These are phyloP conservation scores for Leucoagaricus sp. DNA, from an alignment of 1,284 basidiomycete species.

Conservation along the genomic window DNA sequence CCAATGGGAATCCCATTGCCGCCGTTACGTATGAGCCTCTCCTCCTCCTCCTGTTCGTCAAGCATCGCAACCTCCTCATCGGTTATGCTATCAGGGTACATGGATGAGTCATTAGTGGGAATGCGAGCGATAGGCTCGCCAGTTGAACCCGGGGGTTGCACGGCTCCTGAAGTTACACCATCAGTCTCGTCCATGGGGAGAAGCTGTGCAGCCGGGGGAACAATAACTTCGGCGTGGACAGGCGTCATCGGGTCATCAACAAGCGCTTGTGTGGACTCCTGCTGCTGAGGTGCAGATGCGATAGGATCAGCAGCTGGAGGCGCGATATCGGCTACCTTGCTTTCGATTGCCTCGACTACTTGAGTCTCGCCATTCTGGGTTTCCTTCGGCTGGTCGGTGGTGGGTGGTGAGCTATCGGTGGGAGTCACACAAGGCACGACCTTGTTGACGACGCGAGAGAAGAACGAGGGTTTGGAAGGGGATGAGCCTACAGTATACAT, in stretches of 20 bases:
- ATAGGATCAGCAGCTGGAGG: neutral
- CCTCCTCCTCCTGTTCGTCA: slow-evolving; percentile 49
- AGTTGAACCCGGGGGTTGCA: slow-evolving; percentile 36
- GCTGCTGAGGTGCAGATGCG: neutral
- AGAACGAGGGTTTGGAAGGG: slow-evolving; percentile 33
- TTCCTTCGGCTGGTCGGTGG: slow-evolving; percentile 25
- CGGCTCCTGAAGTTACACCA: slow-evolving; percentile 53
- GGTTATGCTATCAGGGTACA: slow-evolving; percentile 45
- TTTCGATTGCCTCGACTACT: neutral
- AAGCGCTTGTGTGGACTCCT: slow-evolving; percentile 11
- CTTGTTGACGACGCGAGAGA: slow-evolving; percentile 37
- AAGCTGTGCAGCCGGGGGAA: slow-evolving; percentile 44
- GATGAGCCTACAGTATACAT: slow-evolving; percentile 26
- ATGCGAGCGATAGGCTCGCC: slow-evolving; percentile 33
- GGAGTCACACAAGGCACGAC: slow-evolving; percentile 41
- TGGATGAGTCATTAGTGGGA: slow-evolving; percentile 30
- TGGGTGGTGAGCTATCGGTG: slow-evolving; percentile 18
- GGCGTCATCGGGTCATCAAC: slow-evolving; percentile 22
- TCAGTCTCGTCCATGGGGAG: slow-evolving; percentile 49
- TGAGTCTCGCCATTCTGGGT: slow-evolving; percentile 15
- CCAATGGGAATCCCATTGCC: slow-evolving; percentile 55
- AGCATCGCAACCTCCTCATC: slow-evolving; percentile 41
- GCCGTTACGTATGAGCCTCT: slow-evolving; percentile 48
- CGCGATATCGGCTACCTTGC: neutral
- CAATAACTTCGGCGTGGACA: slow-evolving; percentile 36